These are phyloP conservation scores for Dictyostelium brefeldianum DNA, from an alignment of 78 protist genomes.

Conservation along the genomic window DNA sequence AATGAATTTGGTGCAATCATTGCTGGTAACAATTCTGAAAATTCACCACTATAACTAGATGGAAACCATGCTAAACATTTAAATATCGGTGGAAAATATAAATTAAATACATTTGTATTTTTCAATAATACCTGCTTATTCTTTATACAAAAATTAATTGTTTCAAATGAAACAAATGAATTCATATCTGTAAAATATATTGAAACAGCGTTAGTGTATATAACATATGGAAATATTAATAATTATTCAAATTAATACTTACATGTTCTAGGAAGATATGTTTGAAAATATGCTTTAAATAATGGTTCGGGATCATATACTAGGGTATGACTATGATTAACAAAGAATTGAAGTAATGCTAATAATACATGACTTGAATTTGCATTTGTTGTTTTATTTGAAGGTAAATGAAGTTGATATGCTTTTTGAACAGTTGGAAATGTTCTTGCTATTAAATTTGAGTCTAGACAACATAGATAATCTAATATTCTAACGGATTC, in stretches of 20 bases:
- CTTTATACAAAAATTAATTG: conserved; percentile 58
- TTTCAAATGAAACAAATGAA: conserved; percentile 64
- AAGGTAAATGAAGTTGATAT: conserved; percentile 77
- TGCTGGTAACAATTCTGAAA: conserved; percentile 69
- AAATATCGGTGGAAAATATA: conserved; percentile 75
- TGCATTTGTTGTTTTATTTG: conserved; percentile 50
- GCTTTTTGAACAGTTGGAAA: conserved; percentile 81
- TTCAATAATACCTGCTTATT: conserved; percentile 38
- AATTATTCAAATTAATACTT: neutral
- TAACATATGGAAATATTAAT: neutral
- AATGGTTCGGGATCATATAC: conserved; percentile 81
- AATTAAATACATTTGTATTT: conserved; percentile 47
- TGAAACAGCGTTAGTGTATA: too few relatives aligned
- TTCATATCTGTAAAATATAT: conserved; percentile 45
- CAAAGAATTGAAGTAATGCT: conserved; percentile 74
- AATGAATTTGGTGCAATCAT: conserved; percentile 38
- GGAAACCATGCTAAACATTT: conserved; percentile 84
- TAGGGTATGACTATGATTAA: conserved; percentile 69
- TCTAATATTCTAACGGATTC: conserved; percentile 63
- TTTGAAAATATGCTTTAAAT: conserved; percentile 75
- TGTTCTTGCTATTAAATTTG: conserved; percentile 55
- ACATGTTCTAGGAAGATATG: conserved; percentile 65
- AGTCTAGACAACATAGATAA: conserved; percentile 55
- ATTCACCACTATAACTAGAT: conserved; percentile 43
- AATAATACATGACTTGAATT: conserved; percentile 57